Base-by-base conservation (phyloP, 768 basidiomycete genomes). In the Hemileccinum impolitum region DNA sequence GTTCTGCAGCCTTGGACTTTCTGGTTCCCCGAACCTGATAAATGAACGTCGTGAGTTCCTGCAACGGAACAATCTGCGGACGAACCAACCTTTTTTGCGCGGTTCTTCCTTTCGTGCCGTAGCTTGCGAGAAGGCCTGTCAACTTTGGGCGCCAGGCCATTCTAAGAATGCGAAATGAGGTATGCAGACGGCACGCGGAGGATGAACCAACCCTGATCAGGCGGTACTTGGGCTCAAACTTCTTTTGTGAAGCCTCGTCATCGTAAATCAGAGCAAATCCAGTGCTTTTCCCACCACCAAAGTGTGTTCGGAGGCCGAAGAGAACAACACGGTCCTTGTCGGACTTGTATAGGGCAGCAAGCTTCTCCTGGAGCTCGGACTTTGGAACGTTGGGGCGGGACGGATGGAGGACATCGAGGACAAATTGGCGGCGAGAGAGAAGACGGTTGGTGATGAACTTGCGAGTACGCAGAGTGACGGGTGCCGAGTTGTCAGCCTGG, bases 371-470 rank as follows among this genome's bases (percentile, higher is more conserved):
- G 58, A 99, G 80, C 62, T 98, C 94, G 45, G 81, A 73, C 74
- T 90, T 92, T 65, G 95, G 85, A 68, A 98, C 90, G 70, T 94
- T 97, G 53, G 96, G 72, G 50, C 94, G 90, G 48, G 82, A 86
- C n/a, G 95, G 95, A 75, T 99, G 96, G 59, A 96, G 84, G 59
- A 95, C 81, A 60, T 94, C 93, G 58, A 97, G 80, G 60, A 97
- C 80, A 66, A 98, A 94, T 79, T 98, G 96, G 65, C 91, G 90
- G 62, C 96, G 90, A 60, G 90, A 84, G 43, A 99, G 78, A 57
- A 99, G 88, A 53, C 94, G 92, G 82, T 99, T 99, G 68, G 94
- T 96, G 73, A 97, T 90, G 79, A 98, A 98, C 80, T 99, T 97
- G 72, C 94, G 90, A 47, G 96, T 96, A 64, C 96, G 91, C 69